Percentiles rank a stretch among this genome's conserved stretches.
Evolutionary conservation across 2,329 filamentous ascomycete genomes (phyloP).

Genomic region (Monosporascus cannonballus): DNA sequence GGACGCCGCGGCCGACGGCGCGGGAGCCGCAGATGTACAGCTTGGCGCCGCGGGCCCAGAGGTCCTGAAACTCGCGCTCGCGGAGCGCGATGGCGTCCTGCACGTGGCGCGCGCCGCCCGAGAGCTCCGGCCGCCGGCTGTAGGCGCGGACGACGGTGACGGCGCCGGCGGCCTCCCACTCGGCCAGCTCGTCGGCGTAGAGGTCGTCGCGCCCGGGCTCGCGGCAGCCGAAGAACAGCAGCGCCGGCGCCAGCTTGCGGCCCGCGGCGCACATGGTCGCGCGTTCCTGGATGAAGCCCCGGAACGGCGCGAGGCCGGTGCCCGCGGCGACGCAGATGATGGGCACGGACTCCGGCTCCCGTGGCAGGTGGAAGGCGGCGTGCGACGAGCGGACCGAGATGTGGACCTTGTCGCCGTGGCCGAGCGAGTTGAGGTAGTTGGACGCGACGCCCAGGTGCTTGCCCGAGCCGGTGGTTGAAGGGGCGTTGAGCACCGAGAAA

Average conservation of each 20-base stretch:
- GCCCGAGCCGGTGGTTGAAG: slow-evolving; percentile 43
- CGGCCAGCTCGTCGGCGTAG: slow-evolving; percentile 51
- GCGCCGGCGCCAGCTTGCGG: slow-evolving; percentile 48
- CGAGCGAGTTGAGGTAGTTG: slow-evolving; percentile 49
- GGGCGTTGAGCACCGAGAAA: slow-evolving; percentile 57
- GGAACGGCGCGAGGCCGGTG: slow-evolving; percentile 56
- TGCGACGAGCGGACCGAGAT: slow-evolving; percentile 31
- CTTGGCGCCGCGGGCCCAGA: slow-evolving; percentile 42
- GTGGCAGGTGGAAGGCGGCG: slow-evolving; percentile 43
- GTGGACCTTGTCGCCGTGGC: slow-evolving; percentile 33
- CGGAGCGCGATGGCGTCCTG: slow-evolving; percentile 37
- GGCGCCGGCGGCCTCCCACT: slow-evolving; percentile 55
- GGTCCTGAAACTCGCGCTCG: slow-evolving; percentile 26
- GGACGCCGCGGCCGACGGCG: slow-evolving; percentile 41
- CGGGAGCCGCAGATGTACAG: slow-evolving; percentile 61
- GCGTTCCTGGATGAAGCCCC: slow-evolving; percentile 57
- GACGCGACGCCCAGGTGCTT: slow-evolving; percentile 55
- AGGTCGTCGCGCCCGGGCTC: slow-evolving; percentile 49
- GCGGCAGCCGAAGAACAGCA: slow-evolving; percentile 63
- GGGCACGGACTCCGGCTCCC: slow-evolving; percentile 37
- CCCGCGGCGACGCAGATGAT: slow-evolving; percentile 47
- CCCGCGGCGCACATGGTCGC: slow-evolving; percentile 45
- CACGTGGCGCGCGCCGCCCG: slow-evolving; percentile 42
- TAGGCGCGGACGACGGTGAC: slow-evolving; percentile 58
- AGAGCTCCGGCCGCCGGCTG: slow-evolving; percentile 37